Evolutionary conservation across 768 basidiomycete genomes (phyloP).

Genomic region (Sporobolomyces roseus): DNA sequence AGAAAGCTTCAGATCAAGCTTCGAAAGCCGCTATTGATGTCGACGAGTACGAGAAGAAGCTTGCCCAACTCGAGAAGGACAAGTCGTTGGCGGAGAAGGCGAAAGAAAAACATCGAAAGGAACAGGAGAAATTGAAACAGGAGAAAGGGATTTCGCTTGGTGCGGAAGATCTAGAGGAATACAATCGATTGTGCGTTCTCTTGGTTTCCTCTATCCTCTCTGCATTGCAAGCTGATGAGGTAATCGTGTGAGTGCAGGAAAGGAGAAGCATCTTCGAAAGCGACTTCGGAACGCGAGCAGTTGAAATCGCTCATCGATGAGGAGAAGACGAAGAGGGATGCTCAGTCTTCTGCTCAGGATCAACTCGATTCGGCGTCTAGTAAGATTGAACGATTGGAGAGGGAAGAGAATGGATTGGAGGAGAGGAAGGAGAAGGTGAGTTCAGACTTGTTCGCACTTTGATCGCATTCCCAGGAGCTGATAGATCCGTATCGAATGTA

Average conservation of each 20-base stretch:
- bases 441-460: slow-evolving; percentile 41
- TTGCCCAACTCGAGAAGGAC: slow-evolving; percentile 58
- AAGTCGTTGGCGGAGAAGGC: slow-evolving; percentile 62
- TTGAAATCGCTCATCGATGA: slow-evolving; percentile 76
- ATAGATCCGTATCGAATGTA: slow-evolving; percentile 12
- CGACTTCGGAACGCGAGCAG: slow-evolving; percentile 79
- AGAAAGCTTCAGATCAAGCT: slow-evolving; percentile 62
- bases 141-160: slow-evolving; percentile 68
- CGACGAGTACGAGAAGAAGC: slow-evolving; percentile 48
- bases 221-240: background rate
- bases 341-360: slow-evolving; percentile 63
- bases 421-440: slow-evolving; percentile 62
- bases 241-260: slow-evolving; percentile 58
- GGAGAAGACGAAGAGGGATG: slow-evolving; percentile 67
- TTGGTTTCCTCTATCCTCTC: background rate
- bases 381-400: slow-evolving; percentile 55
- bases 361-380: slow-evolving; percentile 64
- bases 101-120: slow-evolving; percentile 76
- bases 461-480: too few species aligned
- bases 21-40: slow-evolving; percentile 63
- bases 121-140: slow-evolving; percentile 66
- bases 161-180: slow-evolving; percentile 80
- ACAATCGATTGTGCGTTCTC: slow-evolving; percentile 65
- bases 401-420: slow-evolving; percentile 45
- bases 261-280: slow-evolving; percentile 69